A percentile compares a stretch with the other conserved stretches of the same genome.
Evolutionary conservation across 139 green algal genomes (phyloP).

Genomic region (Chlorella sorokiniana): DNA sequence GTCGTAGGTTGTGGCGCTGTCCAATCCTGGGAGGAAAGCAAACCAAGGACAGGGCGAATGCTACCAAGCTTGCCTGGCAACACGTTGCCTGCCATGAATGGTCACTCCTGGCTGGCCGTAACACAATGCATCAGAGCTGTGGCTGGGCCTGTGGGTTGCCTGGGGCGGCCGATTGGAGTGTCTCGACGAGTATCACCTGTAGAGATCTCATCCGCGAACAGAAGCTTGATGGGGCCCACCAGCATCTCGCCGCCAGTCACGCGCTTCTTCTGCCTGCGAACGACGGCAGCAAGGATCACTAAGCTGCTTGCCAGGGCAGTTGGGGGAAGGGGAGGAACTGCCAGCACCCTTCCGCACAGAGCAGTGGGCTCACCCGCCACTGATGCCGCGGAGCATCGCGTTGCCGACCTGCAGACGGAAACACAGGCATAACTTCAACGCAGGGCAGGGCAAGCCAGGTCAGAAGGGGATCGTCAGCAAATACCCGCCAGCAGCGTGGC

Average conservation of each 20-base stretch:
- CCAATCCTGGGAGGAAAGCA: too few species aligned
- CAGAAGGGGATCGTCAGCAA: too few species aligned
- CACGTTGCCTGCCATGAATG: neutral
- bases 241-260: slow-evolving; percentile 51
- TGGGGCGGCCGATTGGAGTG: neutral
- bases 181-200: slow-evolving; percentile 23
- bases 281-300: neutral
- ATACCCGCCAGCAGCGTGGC: too few species aligned
- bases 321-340: neutral
- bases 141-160: neutral
- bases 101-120: neutral
- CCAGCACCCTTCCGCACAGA: neutral
- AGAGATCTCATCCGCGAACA: slow-evolving; percentile 69
- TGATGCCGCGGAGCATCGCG: neutral
- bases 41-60: too few species aligned
- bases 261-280: slow-evolving; percentile 18
- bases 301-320: neutral
- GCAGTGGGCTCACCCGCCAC: neutral
- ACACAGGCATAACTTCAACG: neutral
- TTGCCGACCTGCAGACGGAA: slow-evolving; percentile 37
- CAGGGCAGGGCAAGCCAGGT: neutral
- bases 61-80: neutral
- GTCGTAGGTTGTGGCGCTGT: slow-evolving; percentile 61
- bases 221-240: slow-evolving; percentile 51
- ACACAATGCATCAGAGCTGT: neutral